These are phyloP conservation scores for Pleurotus eryngii DNA, from an alignment of 768 basidiomycete genomes.

Conservation along the genomic window DNA sequence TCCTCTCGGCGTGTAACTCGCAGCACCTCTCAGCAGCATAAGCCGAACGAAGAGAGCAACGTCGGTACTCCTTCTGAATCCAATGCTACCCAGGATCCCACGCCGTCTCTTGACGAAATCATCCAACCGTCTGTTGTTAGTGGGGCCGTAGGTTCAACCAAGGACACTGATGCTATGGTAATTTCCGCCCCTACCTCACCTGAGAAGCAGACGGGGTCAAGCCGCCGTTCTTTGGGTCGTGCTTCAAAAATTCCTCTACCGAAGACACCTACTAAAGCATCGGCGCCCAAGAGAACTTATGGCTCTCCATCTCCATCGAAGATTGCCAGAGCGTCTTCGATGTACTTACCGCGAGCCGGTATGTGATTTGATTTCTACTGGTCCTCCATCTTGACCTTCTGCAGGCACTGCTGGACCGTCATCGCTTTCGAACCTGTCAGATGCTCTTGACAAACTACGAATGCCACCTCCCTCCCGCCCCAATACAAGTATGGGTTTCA, in stretches of 20 bases:
- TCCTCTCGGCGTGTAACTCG: slow-evolving; percentile 30
- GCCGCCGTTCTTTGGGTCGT: slow-evolving; percentile 10
- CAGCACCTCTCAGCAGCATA: slow-evolving; percentile 29
- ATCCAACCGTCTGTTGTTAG: neutral
- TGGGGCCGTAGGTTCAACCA: neutral
- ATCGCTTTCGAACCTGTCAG: slow-evolving; percentile 61
- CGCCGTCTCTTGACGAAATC: too few relatives aligned
- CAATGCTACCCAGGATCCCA: too few relatives aligned
- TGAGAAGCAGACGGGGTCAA: neutral
- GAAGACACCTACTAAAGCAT: slow-evolving; percentile 21
- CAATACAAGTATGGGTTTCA: slow-evolving; percentile 70
- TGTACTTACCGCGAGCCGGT: slow-evolving; percentile 28
- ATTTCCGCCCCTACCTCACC: neutral
- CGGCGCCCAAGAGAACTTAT: too few relatives aligned
- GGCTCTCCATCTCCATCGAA: slow-evolving; percentile 26
- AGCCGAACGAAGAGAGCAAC: slow-evolving; percentile 21
- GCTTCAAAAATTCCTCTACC: slow-evolving; percentile 19
- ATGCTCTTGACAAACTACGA: slow-evolving; percentile 67
- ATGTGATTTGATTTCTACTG: slow-evolving; percentile 9
- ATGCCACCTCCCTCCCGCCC: slow-evolving; percentile 65
- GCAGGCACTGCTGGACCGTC: slow-evolving; percentile 28
- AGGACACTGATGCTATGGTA: neutral
- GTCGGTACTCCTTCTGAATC: slow-evolving; percentile 11
- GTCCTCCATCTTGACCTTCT: slow-evolving; percentile 14
- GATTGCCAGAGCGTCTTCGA: slow-evolving; percentile 27